Evolutionary conservation across 148 eudicot genomes (phyloP), one percentile per base, ranked within the genome.

Genomic region (Rhododendron williamsianum): DNA sequence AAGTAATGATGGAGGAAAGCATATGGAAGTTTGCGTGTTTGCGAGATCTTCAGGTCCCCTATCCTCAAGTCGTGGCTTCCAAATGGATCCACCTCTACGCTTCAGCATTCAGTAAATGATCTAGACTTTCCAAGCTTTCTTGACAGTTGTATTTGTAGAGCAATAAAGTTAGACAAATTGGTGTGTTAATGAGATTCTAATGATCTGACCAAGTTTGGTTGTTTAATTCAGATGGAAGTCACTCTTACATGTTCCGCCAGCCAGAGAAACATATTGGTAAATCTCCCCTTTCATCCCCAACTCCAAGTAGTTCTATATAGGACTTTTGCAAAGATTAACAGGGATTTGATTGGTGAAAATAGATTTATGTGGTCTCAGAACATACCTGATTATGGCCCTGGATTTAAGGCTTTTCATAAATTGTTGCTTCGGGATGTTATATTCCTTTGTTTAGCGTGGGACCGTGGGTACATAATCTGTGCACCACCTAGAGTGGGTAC

Each of bases 261-360:
- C 88, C 88, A 87, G 98, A 97, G 91, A 97, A 95, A 84, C 95
- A 95, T 91, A 92, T 97, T 58, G 99, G 99, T 95, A 71, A 87
- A 30, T 71, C 4, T 30, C 41, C 38, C 16, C 19, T 4, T 35
- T 71, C 38, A 12, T 30, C 76, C 76, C 16, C 80, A 48, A 48
- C 21, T 78, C 54, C 80, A 77, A 77, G 80, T 33, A 33, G 78
- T 36, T 36, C 36, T 51, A n/a, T 58, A 23, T 60, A 41, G 52
- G 18, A 82, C 19, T 60, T 82, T 63, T 60, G 11, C 35, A 63
- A 46, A 35, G 16, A 21, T 18, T 23, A 36, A 48, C 16, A 27
- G 58, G 18, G 78, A 46, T 51, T 27, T 83, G 45, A 27, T 9
- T 82, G 78, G 27, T 8, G 4, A 71, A 83, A 83, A 8, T 71